A percentile compares a stretch with the other conserved stretches of the same genome.
These are phyloP conservation scores for Harringtonia lauricola DNA, from an alignment of 2,329 filamentous ascomycete species.

Conservation along the genomic window DNA sequence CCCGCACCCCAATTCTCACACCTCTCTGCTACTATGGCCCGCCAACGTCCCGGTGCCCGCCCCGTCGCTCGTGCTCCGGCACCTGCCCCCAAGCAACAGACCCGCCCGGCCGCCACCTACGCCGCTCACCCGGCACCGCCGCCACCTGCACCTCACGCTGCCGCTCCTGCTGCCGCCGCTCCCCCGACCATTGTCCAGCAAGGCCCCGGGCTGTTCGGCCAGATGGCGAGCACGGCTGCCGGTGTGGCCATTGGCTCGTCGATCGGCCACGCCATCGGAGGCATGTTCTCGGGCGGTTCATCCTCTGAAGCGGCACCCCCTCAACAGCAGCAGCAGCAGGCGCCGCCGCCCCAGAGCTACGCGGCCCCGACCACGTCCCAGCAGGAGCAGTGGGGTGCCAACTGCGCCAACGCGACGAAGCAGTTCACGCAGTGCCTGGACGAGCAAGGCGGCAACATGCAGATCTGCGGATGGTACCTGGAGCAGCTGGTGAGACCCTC, in stretches of 20 bases:
- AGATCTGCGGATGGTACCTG: slow-evolving; percentile 95
- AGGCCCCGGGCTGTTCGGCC: slow-evolving; percentile 80
- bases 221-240: slow-evolving; percentile 96
- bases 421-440: slow-evolving; percentile 95
- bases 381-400: slow-evolving; percentile 46
- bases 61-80: slow-evolving; percentile 51
- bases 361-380: slow-evolving; percentile 19
- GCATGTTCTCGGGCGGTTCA: slow-evolving; percentile 70
- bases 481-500: slow-evolving; percentile 60
- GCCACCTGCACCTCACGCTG: slow-evolving; percentile 17
- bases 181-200: slow-evolving; percentile 34
- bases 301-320: slow-evolving; percentile 45
- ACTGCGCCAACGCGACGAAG: slow-evolving; percentile 70
- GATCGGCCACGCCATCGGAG: slow-evolving; percentile 88
- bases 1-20: not conserved
- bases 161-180: slow-evolving; percentile 35
- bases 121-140: slow-evolving; percentile 35
- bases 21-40: slow-evolving; percentile 49
- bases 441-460: slow-evolving; percentile 85
- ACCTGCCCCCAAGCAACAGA: slow-evolving; percentile 41
- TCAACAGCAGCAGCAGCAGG: slow-evolving; percentile 34
- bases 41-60: slow-evolving; percentile 60
- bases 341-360: slow-evolving; percentile 35
- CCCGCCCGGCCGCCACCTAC: slow-evolving; percentile 60
- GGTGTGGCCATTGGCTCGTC: slow-evolving; percentile 95